These are phyloP conservation scores for Sporisorium iseilematis-ciliati DNA, from an alignment of 1,284 basidiomycete genomes.

Conservation along the genomic window DNA sequence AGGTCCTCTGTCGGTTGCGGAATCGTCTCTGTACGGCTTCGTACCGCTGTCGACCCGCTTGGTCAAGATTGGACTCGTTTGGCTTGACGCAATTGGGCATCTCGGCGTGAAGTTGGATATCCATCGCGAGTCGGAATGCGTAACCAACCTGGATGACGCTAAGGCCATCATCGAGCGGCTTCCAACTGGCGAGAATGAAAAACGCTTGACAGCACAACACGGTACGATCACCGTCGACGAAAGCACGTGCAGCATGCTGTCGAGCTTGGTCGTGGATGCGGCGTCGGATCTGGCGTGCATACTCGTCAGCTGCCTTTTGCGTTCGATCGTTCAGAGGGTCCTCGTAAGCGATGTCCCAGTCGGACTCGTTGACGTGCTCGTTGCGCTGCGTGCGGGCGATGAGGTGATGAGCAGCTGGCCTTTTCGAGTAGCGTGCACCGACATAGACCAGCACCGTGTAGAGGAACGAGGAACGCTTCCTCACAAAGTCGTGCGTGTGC, in stretches of 20 bases:
- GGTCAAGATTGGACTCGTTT: slow-evolving; percentile 38
- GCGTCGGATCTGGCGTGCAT: slow-evolving; percentile 36
- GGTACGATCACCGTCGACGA: slow-evolving; percentile 52
- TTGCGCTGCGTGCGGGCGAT: slow-evolving; percentile 30
- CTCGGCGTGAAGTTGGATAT: slow-evolving; percentile 50
- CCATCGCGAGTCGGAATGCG: slow-evolving; percentile 54
- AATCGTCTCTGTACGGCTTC: slow-evolving; percentile 46
- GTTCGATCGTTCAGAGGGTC: slow-evolving; percentile 25
- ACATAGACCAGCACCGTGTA: slow-evolving; percentile 53
- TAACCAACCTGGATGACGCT: slow-evolving; percentile 50
- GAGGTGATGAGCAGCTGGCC: slow-evolving; percentile 44
- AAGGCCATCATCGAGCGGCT: slow-evolving; percentile 51
- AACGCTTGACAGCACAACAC: slow-evolving; percentile 50
- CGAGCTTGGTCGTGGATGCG: slow-evolving; percentile 43
- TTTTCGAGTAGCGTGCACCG: slow-evolving; percentile 27
- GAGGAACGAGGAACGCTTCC: slow-evolving; percentile 51
- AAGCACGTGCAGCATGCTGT: slow-evolving; percentile 46
- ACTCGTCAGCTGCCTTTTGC: slow-evolving; percentile 31
- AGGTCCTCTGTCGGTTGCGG: slow-evolving; percentile 53
- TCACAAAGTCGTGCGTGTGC: slow-evolving; percentile 52
- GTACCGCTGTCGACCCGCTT: slow-evolving; percentile 38
- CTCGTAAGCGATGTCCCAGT: slow-evolving; percentile 43
- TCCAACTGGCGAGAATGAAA: slow-evolving; percentile 53
- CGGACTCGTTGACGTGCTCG: slow-evolving; percentile 19
- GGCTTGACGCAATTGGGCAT: slow-evolving; percentile 55